Evolutionary conservation across 306 rosid species (phyloP), one percentile per base, ranked within the genome.

Genomic region (Glycine tomentella): DNA sequence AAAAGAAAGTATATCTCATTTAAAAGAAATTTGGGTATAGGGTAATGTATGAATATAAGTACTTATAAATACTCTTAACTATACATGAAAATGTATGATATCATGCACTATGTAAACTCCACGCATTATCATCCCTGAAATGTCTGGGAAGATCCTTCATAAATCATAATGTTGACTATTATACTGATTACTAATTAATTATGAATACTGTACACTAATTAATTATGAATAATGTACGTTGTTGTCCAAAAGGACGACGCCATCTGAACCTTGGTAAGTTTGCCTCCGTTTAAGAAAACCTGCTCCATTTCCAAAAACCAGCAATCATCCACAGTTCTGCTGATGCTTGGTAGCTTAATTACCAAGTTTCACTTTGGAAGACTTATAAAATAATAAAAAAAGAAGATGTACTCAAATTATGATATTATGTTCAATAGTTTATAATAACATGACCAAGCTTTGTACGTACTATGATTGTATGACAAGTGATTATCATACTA

Each of bases 121-220:
- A 20, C 20, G 20, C 20, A 20, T 20, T 20, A 20, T 20, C 2
- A 38, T 36, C 70, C 25, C 33, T 67, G 17, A 67, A 7, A 67
- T n/a, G 12, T 38, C 31, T 51, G 50, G 34, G 49, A n/a, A n/a
- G n/a, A 52, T n/a, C 49, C 34, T 72, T 52, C 77, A 8, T 34
- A 33, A 52, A 34, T 52, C 77, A 8, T 34, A 33, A 52, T 52
- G 12, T 72, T 72, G 77, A 52, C 50, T 52, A 52, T 25, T 70
- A 49, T 45, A 45, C 2, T 1, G 7, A 46, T 46, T 46, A 46
- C 3, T 34, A 62, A 50, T n/a, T n/a, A n/a, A n/a, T n/a, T n/a
- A n/a, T n/a, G n/a, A n/a, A n/a, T n/a, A n/a, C n/a, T n/a, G n/a
- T n/a, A n/a, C n/a, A n/a, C n/a, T n/a, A n/a, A n/a, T 72, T 72